Percentiles rank a stretch among this genome's conserved stretches.
These are phyloP conservation scores for Gastroboletus turbinatus DNA, from an alignment of 1,284 basidiomycete species.

Conservation along the genomic window DNA sequence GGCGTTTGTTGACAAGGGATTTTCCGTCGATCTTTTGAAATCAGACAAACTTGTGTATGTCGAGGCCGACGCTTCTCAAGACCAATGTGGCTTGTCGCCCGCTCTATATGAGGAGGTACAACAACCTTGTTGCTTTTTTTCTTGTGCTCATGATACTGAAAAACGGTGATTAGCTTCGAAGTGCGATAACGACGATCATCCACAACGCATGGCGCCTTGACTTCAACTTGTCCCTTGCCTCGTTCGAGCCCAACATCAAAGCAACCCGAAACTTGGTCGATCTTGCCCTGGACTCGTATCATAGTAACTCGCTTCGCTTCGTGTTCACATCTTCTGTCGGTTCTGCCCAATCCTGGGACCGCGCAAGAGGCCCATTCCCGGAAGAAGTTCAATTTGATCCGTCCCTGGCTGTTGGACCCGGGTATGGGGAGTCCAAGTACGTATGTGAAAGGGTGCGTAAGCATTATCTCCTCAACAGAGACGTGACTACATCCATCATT, in stretches of 20 bases:
- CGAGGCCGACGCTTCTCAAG: constrained; percentile 8
- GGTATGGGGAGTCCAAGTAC: constrained; percentile 12
- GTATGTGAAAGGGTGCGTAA: constrained; percentile 9
- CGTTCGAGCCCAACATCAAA: constrained; percentile 5
- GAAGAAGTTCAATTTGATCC: constrained; percentile 9
- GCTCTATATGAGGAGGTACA: constrained; percentile 10
- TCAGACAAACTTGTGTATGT: constrained; percentile 8
- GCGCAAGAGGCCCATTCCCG: constrained; percentile 1
- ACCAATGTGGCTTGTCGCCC: constrained; percentile 6
- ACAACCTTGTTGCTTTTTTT: too few species aligned
- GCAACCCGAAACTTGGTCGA: constrained; percentile 8
- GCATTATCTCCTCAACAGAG: neutral
- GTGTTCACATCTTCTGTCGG: constrained; percentile 9
- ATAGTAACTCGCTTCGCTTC: neutral
- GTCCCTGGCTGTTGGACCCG: neutral
- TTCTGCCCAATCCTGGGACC: constrained; percentile 5
- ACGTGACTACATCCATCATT: neutral
- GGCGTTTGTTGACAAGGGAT: constrained; percentile 5
- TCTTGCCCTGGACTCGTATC: constrained; percentile 3
- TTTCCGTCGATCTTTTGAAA: constrained; percentile 5
- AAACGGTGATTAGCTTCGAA: neutral
- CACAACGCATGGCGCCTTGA: constrained; percentile 17
- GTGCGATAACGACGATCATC: constrained; percentile 4
- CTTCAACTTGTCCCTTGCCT: constrained; percentile 8
- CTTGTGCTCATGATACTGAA: neutral